Base-by-base conservation (phyloP, 2,329 filamentous ascomycete species). In the Parastagonospora nodorum region DNA sequence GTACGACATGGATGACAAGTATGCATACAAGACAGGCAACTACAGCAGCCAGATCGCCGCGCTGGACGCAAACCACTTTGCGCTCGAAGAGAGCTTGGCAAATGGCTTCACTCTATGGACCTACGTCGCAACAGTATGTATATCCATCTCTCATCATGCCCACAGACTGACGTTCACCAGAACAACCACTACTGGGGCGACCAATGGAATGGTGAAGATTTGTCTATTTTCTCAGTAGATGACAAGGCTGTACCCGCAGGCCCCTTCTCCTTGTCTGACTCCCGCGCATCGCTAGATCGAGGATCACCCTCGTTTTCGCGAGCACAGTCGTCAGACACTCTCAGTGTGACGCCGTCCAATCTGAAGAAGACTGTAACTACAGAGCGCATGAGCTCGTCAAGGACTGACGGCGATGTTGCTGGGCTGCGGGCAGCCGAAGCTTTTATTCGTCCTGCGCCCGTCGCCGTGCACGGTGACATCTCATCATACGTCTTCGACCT, bases 1-100 rank as follows among this genome's bases (percentile, higher is more conserved):
- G 0, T 99, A 96, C 69, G 94, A 99, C 69, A 97, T 99, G 95
- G 93, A 99, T 67, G 87, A 96, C 60, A 92, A 96, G 74, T 82
- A 94, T 67, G 94, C 94, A 1, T 99, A 99, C 76, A 90, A 91
- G 75, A 96, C 91, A 5, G 94, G 95, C 7, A 90, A 99, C 73
- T 99, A 96, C 74, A 88, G 89, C 38, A 96, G 90, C 64, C 94
- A 99, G 72, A 89, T 88, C 30, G 86, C 90, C 2, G 94, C 94
- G 6, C 88, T 99, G 79, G 94, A 99, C 74, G 94, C 95, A 45
- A 99, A 97, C 70, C 91, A 96, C 70, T 99, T 88, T 76, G 94
- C 89, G 0, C 81, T 96, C 0, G 94, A 99, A 75, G 90, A 90
- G 0, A 88, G 90, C 31, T 80, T 84, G 11, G 85, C 91, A 50